A percentile compares a stretch with the other conserved stretches of the same genome.
Conservation (phyloP, 2,329 filamentous ascomycete species). For the Dactylellina leptospora region DNA sequence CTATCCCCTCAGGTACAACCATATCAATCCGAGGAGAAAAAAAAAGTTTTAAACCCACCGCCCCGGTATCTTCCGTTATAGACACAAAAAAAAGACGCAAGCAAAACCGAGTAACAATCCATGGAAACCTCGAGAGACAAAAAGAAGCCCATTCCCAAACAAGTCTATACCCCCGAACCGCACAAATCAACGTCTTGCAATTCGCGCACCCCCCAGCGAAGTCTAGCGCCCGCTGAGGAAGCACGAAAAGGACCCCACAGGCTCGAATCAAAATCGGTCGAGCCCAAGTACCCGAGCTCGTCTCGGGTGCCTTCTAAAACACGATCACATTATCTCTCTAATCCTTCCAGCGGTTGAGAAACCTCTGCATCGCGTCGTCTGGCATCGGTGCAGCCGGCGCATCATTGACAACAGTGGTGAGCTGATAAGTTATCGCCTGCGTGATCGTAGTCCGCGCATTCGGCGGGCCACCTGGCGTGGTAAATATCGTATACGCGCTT, state of each 20-base stretch:
- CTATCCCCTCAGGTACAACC: slow-evolving; percentile 2
- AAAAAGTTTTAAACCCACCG: slow-evolving; percentile 1
- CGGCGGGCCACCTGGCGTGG: slow-evolving; percentile 58
- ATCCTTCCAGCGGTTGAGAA: slow-evolving; percentile 61
- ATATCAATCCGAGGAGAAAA: not conserved
- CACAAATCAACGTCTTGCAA: not conserved
- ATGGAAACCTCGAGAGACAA: not conserved
- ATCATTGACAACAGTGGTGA: slow-evolving; percentile 59
- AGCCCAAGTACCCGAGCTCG: not conserved
- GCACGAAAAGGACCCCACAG: not conserved
- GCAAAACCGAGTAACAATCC: not conserved
- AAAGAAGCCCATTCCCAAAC: not conserved
- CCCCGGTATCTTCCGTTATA: slow-evolving; percentile 12
- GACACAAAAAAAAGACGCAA: slow-evolving; percentile 4
- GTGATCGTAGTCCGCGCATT: slow-evolving; percentile 60
- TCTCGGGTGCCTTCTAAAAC: not conserved
- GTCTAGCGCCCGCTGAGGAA: not conserved
- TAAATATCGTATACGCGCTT: slow-evolving; percentile 59
- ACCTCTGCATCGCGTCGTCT: slow-evolving; percentile 59
- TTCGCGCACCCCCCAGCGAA: slow-evolving; percentile 1
- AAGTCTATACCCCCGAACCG: not conserved
- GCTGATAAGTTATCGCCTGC: slow-evolving; percentile 58
- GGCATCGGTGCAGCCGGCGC: slow-evolving; percentile 58
- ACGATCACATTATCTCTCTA: slow-evolving; percentile 45
- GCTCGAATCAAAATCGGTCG: not conserved